phyloP scores from a whole-genome alignment of 2,329 filamentous ascomycete species.

The Macrophomina phaseolina region DNA sequence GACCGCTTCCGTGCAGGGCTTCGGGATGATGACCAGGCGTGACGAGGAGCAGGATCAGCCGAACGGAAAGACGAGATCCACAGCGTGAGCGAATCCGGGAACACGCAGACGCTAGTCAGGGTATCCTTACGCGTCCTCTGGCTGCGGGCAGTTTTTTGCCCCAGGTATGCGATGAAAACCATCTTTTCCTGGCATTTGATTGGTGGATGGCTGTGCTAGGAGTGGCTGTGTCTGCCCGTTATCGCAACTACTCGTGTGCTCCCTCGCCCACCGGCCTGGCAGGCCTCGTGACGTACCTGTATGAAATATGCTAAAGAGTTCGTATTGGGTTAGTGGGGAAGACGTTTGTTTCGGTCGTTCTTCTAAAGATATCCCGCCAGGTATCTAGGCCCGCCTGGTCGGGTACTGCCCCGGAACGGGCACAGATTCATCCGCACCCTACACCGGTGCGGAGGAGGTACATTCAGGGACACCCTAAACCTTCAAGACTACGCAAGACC shows the following conservation, averaged over 20 bases:
- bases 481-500: neutral
- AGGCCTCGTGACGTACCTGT: neutral
- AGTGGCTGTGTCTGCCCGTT: neutral
- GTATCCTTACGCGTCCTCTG: neutral
- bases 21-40: too few species aligned
- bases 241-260: slow-evolving; percentile 3
- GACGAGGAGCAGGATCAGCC: too few species aligned
- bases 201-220: slow-evolving; percentile 15
- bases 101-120: neutral
- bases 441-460: too few species aligned
- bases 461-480: neutral
- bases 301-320: neutral
- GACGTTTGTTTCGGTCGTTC: neutral
- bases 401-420: neutral
- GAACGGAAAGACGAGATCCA: neutral
- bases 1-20: too few species aligned
- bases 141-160: neutral
- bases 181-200: neutral
- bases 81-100: neutral
- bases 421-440: neutral
- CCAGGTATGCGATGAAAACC: neutral
- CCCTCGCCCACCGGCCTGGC: neutral
- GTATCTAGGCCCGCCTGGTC: slow-evolving; percentile 1
- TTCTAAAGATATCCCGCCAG: slow-evolving; percentile 14
- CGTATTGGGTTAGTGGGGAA: neutral